Evolutionary conservation across 495 filamentous ascomycete species (phyloP).

Genomic region (Jackrogersella minutella): DNA sequence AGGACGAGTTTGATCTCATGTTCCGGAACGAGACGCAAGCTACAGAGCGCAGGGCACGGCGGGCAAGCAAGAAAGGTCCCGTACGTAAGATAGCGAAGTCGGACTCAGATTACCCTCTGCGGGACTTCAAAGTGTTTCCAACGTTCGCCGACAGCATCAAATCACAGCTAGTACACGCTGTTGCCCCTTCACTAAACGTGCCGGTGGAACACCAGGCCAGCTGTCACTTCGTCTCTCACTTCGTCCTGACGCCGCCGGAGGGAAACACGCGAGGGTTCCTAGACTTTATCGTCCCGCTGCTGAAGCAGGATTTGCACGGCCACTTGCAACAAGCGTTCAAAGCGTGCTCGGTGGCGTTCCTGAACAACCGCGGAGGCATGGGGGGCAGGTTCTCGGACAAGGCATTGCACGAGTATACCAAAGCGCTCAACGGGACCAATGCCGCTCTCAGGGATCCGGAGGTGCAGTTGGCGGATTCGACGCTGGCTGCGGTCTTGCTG

Average conservation of each 20-base stretch:
- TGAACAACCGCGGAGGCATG: constrained; percentile 53
- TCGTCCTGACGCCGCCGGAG: constrained; percentile 58
- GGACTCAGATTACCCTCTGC: neutral
- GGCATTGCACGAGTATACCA: constrained; percentile 54
- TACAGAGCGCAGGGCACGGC: constrained; percentile 60
- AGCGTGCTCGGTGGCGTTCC: constrained; percentile 67
- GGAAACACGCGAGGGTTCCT: constrained; percentile 58
- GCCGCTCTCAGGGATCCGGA: constrained; percentile 59
- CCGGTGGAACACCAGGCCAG: constrained; percentile 58
- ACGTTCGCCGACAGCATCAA: constrained; percentile 5
- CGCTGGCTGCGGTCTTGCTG: constrained; percentile 68
- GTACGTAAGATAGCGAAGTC: constrained; percentile 25
- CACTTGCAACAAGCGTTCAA: constrained; percentile 65
- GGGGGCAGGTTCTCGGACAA: constrained; percentile 45
- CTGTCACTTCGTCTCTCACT: constrained; percentile 65
- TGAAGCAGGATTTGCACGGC: constrained; percentile 58
- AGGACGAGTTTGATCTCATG: constrained; percentile 72
- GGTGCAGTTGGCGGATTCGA: constrained; percentile 58
- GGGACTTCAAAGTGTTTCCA: constrained; percentile 5
- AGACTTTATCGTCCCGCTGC: constrained; percentile 64
- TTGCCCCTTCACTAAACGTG: constrained; percentile 44
- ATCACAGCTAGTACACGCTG: constrained; percentile 19
- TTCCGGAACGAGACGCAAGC: constrained; percentile 72
- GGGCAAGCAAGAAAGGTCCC: constrained; percentile 45
- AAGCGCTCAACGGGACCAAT: constrained; percentile 63